Conservation (phyloP, 2,329 filamentous ascomycete species). For the Fusarium sp. region DNA sequence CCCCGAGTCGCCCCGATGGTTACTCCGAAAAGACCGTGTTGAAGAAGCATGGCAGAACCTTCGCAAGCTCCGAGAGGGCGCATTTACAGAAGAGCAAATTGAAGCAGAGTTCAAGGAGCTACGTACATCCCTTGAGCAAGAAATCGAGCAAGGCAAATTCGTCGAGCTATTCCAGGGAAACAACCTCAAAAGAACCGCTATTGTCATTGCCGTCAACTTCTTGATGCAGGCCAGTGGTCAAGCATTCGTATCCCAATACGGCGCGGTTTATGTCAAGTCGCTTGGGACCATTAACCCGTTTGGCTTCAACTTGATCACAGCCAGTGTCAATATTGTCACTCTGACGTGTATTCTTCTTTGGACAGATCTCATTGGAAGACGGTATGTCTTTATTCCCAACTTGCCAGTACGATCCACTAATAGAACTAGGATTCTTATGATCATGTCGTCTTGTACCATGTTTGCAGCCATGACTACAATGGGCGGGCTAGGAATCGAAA, state of each 20-base stretch:
- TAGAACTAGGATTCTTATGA: not conserved
- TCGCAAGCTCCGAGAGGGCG: conserved; percentile 22
- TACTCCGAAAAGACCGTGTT: conserved; percentile 35
- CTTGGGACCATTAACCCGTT: conserved; percentile 49
- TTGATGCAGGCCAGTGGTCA: conserved; percentile 42
- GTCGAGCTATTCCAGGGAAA: conserved; percentile 25
- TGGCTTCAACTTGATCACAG: conserved; percentile 43
- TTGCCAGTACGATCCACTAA: not conserved
- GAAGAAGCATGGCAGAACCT: conserved; percentile 36
- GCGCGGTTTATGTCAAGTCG: conserved; percentile 39
- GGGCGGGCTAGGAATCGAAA: conserved; percentile 42
- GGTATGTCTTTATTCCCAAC: not conserved
- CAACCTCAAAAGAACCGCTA: conserved; percentile 34
- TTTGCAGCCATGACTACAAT: conserved; percentile 44
- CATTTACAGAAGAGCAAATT: conserved; percentile 38
- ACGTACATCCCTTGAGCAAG: conserved; percentile 24
- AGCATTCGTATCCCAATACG: conserved; percentile 42
- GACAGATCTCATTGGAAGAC: conserved; percentile 31
- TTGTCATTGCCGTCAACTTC: conserved; percentile 35
- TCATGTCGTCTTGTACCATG: conserved; percentile 39
- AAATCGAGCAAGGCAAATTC: conserved; percentile 35
- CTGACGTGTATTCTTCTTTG: conserved; percentile 3
- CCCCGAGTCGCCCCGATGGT: conserved; percentile 48
- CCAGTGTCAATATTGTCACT: conserved; percentile 35
- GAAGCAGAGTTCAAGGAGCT: conserved; percentile 34